Evolutionary conservation across 2,329 filamentous ascomycete genomes (phyloP).

Genomic region (Penicillium sp.): DNA sequence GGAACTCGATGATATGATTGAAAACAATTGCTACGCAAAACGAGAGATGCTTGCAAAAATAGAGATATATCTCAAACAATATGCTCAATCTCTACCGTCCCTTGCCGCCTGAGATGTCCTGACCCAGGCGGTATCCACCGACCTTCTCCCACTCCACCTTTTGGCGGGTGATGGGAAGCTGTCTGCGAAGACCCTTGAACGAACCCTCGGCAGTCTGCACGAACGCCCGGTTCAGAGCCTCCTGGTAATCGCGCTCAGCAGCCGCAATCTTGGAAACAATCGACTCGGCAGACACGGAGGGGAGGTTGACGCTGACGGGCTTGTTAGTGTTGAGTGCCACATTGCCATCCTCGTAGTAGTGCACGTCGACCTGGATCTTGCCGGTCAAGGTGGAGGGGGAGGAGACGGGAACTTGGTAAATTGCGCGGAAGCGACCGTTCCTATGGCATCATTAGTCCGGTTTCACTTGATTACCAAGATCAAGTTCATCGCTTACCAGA

Average conservation of each 20-base stretch:
- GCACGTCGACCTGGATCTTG: constrained; percentile 87
- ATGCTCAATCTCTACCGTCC: constrained; percentile 22
- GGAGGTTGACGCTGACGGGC: constrained; percentile 62
- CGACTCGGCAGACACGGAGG: constrained; percentile 65
- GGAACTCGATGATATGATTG: neutral
- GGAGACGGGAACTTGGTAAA: constrained; percentile 77
- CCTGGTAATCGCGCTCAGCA: constrained; percentile 90
- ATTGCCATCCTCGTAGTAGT: constrained; percentile 99
- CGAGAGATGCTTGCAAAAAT: constrained; percentile 1
- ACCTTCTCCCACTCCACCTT: constrained; percentile 99
- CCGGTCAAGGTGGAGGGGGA: constrained; percentile 67
- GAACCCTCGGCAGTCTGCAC: constrained; percentile 85
- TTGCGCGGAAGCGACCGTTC: constrained; percentile 95
- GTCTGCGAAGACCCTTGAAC: constrained; percentile 89
- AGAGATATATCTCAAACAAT: constrained; percentile 8
- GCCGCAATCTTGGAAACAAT: constrained; percentile 76
- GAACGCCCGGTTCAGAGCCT: constrained; percentile 91
- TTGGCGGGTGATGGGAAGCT: constrained; percentile 93
- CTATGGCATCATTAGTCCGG: constrained; percentile 42
- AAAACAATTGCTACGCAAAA: constrained; percentile 1
- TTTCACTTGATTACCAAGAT: no score
- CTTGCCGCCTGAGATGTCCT: constrained; percentile 73
- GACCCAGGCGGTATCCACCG: constrained; percentile 81
- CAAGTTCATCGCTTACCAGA: constrained; percentile 64
- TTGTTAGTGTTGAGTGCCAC: constrained; percentile 92